Evolutionary conservation across 2,329 filamentous ascomycete genomes (phyloP).

Genomic region (Sporothrix dimorphospora): DNA sequence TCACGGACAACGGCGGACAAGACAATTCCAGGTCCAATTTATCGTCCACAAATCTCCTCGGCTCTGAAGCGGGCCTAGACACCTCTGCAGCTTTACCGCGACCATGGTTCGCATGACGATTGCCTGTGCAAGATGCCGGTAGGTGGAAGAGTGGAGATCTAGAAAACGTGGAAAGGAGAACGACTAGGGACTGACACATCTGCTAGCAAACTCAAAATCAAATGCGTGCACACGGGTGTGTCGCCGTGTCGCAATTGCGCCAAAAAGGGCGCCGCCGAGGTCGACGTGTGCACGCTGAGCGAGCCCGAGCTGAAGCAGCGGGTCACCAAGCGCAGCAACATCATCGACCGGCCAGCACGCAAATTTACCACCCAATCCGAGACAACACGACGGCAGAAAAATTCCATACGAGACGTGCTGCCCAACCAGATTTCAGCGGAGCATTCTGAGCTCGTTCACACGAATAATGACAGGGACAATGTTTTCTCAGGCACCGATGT

Average conservation of each 20-base stretch:
- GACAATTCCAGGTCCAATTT: background rate
- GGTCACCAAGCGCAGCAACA: background rate
- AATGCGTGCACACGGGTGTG: slow-evolving; percentile 28
- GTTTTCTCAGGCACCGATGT: background rate
- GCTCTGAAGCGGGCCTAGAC: background rate
- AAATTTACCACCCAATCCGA: background rate
- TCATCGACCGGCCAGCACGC: background rate
- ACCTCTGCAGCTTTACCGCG: background rate
- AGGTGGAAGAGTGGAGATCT: background rate
- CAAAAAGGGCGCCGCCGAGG: slow-evolving; percentile 13
- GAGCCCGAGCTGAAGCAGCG: slow-evolving; percentile 5
- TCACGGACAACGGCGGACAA: background rate
- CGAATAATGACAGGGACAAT: background rate
- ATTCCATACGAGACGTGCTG: background rate
- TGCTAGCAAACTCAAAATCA: slow-evolving; percentile 26
- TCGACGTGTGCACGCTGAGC: background rate
- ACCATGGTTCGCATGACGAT: slow-evolving; percentile 31
- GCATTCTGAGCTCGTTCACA: background rate
- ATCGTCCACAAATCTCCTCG: background rate
- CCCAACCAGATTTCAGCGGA: background rate
- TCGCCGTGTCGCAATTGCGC: slow-evolving; percentile 28
- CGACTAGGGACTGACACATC: background rate
- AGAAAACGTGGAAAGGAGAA: background rate
- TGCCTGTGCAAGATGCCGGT: slow-evolving; percentile 29
- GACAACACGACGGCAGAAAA: background rate